Base-by-base conservation (phyloP, 805 yeast genomes). In the Metschnikowia continentalis region DNA sequence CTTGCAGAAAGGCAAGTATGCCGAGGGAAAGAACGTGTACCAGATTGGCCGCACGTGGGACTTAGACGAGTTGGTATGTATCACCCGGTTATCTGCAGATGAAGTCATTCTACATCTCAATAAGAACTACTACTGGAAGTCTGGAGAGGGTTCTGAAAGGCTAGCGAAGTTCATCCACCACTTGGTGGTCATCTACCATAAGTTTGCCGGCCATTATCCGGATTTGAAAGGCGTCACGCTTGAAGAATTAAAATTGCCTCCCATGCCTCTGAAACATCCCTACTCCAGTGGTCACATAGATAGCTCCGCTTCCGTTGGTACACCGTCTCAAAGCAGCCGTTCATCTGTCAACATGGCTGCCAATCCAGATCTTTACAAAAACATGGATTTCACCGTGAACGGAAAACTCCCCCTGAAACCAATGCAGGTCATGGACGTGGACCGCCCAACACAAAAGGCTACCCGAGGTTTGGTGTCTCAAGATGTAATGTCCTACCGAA, bases 31-130 rank as follows among this genome's bases (percentile, higher is more conserved):
- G 58, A 84, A 87, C 0, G 66, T 83, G 1, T 82, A 87, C 60
- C 97, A 91, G 68, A 88, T 91, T 47, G 98, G 98, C 32, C 79
- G 97, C 61, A 86, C 96, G 2, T 91, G 98, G 98, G 83, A 82
- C 54, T 70, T 92, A 60, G 87, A 80, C 53, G 95, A 88, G 58
- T 71, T 92, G 55, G 65, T 74, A 3, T 66, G 68, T 40, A 66
- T 91, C 2, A 82, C 83, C 32, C 74, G 79, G 49, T 77, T 69
- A 26, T 77, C 77, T 11, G 77, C 74, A 2, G 77, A 80, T 46
- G 90, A 91, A 1, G 74, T 88, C 50, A 54, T 77, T 0, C 71
- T 87, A 48, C 72, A 72, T 15, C 75, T 92, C 63, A 86, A 86
- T 38, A 91, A 90, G 62, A 81, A 77, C 42, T 92, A 91, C 66